phyloP scores from a whole-genome alignment of 2,329 filamentous ascomycete genomes.

The Ascochyta fabae region DNA sequence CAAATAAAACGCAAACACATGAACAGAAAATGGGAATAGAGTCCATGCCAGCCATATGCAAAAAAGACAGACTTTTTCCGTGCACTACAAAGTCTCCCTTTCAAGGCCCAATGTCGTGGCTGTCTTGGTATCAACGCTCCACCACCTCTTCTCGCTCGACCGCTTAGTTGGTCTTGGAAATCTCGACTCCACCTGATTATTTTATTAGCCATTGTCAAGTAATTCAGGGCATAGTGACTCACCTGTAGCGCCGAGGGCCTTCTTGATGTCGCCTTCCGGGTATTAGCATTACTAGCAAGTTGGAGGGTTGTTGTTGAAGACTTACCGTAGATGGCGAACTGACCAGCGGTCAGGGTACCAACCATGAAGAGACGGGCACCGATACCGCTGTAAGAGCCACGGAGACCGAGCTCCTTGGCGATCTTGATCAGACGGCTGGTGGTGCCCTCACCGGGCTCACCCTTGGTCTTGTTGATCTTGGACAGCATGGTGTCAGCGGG shows the following conservation, averaged over 20 bases:
- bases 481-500: conserved; percentile 92
- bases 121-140: conserved; percentile 38
- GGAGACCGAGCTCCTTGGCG: conserved; percentile 80
- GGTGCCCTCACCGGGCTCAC: conserved; percentile 83
- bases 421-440: conserved; percentile 85
- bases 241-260: conserved; percentile 68
- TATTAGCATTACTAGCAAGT: conserved; percentile 2
- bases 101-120: conserved; percentile 27
- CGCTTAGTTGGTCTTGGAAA: conserved; percentile 37
- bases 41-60: conserved; percentile 39
- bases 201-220: no score
- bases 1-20: conserved; percentile 39
- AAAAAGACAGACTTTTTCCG: conserved; percentile 40
- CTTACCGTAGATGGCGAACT: conserved; percentile 85
- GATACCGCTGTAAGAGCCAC: conserved; percentile 80
- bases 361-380: conserved; percentile 77
- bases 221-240: no score
- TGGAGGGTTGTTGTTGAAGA: background rate
- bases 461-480: conserved; percentile 97
- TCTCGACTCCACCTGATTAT: conserved; percentile 57
- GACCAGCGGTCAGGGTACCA: conserved; percentile 64
- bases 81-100: conserved; percentile 26
- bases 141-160: conserved; percentile 8
- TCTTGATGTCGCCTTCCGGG: conserved; percentile 64
- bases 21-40: conserved; percentile 28